Evolutionary conservation across 176 grass and related monocot genomes (phyloP).

Genomic region (Oryza brachyantha): DNA sequence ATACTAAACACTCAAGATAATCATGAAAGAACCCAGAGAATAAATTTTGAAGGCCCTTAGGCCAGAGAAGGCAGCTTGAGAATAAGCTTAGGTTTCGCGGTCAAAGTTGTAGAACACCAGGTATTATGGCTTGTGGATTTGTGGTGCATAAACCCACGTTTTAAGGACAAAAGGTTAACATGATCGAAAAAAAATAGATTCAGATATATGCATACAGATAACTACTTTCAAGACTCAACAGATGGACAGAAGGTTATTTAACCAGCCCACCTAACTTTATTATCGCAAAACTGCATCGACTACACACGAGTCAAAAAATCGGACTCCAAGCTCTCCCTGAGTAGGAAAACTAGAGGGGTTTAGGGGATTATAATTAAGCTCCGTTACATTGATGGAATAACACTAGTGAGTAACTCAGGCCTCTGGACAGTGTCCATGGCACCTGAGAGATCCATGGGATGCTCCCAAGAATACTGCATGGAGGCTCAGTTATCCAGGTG

Average conservation of each 20-base stretch:
- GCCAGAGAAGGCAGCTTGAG: conserved; percentile 16
- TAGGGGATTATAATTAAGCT: background rate
- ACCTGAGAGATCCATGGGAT: background rate
- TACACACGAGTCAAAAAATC: background rate
- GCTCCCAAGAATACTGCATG: background rate
- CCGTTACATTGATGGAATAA: background rate
- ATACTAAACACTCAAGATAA: background rate
- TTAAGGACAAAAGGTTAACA: background rate
- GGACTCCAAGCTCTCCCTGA: background rate
- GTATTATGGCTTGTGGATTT: background rate
- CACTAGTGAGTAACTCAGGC: background rate
- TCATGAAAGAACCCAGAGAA: conserved; percentile 15
- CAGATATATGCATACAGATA: background rate
- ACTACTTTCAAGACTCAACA: background rate
- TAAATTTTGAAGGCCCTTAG: conserved; percentile 10
- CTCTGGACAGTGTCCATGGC: background rate
- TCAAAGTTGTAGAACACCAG: background rate
- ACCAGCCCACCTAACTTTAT: background rate
- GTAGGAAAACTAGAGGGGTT: background rate
- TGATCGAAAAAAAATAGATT: too few relatives aligned
- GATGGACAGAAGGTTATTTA: background rate
- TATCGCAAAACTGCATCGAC: background rate
- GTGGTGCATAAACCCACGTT: background rate
- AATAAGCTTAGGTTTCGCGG: background rate
- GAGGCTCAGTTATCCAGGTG: background rate